Evolutionary conservation across 202 grass and related monocot genomes (phyloP), one percentile per base, ranked within the genome.

Genomic region (Schoenoplectus tabernaemontani): DNA sequence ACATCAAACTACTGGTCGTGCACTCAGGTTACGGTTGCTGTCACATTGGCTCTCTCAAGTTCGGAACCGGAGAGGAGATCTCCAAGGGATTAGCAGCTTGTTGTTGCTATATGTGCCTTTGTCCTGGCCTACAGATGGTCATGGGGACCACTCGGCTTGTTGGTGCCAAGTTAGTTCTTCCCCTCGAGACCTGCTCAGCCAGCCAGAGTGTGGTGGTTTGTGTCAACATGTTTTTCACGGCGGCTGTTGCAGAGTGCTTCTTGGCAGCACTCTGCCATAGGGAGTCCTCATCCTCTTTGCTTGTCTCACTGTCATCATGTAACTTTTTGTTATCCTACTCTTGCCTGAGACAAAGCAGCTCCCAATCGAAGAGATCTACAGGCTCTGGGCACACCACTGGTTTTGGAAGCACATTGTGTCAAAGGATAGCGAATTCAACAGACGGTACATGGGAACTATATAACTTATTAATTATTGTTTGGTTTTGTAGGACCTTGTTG

Each of bases 371-470:
- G 64, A 82, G 65, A 34, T 86, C 80, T 78, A 83, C 75, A 57
- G 59, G 82, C 89, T 98, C 1, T 98, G 91, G 63, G 89, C 90
- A 82, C 88, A 85, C 51, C 95, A 98, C 61, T 98, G 95, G 95
- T 98, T 89, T 78, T 98, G 95, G 95, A 98, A 92, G 84, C 79
- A 65, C 36, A 63, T 94, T n/a, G 95, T 94, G 11, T 64, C 64
- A 0, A 88, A 82, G 80, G 93, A 93, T 41, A 76, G 58, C 2
- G 37, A 44, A 43, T 36, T 43, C 12, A 63, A 59, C 17, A 59
- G 57, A 42, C 57, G 2, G 19, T 79, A 61, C 10, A 22, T 62
- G 41, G 53, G 36, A n/a, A n/a, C n/a, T n/a, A n/a, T n/a, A n/a
- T n/a, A n/a, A n/a, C n/a, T n/a, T n/a, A n/a, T n/a, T n/a, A n/a